Conservation (phyloP, 2,329 filamentous ascomycete species). For the Ophiocordyceps camponoti-rufipedis region DNA sequence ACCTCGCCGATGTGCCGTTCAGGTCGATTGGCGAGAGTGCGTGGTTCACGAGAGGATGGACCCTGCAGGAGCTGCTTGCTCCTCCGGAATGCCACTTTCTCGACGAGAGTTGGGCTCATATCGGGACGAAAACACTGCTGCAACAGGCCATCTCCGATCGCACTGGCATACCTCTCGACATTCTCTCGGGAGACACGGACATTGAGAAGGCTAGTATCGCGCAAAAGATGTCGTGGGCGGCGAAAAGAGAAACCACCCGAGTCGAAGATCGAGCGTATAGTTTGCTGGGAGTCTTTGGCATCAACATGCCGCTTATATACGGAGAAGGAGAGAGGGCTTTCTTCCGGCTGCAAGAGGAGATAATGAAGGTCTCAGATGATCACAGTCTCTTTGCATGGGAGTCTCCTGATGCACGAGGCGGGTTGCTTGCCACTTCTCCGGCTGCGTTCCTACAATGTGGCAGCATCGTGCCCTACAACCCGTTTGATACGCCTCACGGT, state of each 20-base stretch:
- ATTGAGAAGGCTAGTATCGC: background rate
- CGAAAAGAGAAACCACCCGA: background rate
- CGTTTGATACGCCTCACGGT: background rate
- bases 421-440: background rate
- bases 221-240: background rate
- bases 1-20: slow-evolving; percentile 6
- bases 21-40: background rate
- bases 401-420: background rate
- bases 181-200: background rate
- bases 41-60: slow-evolving; percentile 8
- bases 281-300: background rate
- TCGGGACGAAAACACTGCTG: background rate
- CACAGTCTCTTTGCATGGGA: background rate
- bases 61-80: slow-evolving; percentile 6
- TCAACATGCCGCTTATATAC: background rate
- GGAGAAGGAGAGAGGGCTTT: background rate
- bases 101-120: background rate
- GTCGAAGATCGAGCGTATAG: background rate
- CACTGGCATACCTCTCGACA: background rate
- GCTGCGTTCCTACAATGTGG: background rate
- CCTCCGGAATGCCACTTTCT: background rate
- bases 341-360: background rate
- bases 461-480: background rate
- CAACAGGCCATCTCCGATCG: background rate
- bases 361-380: background rate